Conservation (phyloP, 352 stramenopile species). For the Pythium dissotocum region DNA sequence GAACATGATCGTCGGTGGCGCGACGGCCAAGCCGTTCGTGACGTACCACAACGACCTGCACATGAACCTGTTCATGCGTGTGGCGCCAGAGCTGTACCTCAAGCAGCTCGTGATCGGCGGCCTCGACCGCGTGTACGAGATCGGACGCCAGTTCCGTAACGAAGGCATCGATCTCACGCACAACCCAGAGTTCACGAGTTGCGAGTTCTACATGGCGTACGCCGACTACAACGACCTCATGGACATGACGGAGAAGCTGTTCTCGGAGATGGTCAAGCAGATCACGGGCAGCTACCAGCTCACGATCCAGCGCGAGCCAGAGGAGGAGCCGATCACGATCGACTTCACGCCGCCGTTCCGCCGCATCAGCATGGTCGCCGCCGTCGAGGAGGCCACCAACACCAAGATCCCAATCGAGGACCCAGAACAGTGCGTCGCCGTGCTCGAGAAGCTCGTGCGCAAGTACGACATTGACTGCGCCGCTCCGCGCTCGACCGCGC, state of each 20-base stretch:
- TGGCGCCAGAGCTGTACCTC: constrained; percentile 97
- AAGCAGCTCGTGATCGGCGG: constrained; percentile 98
- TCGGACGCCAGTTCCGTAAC: constrained; percentile 99
- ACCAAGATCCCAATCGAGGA: constrained; percentile 74
- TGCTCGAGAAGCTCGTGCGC: constrained; percentile 68
- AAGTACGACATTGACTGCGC: constrained; percentile 78
- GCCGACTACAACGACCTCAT: constrained; percentile 99
- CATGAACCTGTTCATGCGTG: constrained; percentile 96
- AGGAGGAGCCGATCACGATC: constrained; percentile 82
- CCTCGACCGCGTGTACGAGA: constrained; percentile 98
- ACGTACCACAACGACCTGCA: constrained; percentile 97
- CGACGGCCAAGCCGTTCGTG: constrained; percentile 97
- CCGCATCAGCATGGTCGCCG: constrained; percentile 92
- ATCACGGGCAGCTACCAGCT: constrained; percentile 89
- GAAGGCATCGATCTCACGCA: constrained; percentile 97
- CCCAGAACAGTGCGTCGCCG: constrained; percentile 50
- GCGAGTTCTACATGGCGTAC: constrained; percentile 99
- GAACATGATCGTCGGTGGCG: constrained; percentile 94
- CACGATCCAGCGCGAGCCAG: constrained; percentile 87
- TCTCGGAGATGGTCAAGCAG: constrained; percentile 90
- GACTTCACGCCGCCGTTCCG: constrained; percentile 95
- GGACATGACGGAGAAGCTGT: constrained; percentile 94
- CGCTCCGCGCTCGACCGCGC: constrained; percentile 67
- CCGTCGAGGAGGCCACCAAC: constrained; percentile 71
- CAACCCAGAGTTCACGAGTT: constrained; percentile 99